Percentiles rank a stretch among this genome's conserved stretches.
Evolutionary conservation across 768 basidiomycete species (phyloP).

Genomic region (Leccinum sublutescens): DNA sequence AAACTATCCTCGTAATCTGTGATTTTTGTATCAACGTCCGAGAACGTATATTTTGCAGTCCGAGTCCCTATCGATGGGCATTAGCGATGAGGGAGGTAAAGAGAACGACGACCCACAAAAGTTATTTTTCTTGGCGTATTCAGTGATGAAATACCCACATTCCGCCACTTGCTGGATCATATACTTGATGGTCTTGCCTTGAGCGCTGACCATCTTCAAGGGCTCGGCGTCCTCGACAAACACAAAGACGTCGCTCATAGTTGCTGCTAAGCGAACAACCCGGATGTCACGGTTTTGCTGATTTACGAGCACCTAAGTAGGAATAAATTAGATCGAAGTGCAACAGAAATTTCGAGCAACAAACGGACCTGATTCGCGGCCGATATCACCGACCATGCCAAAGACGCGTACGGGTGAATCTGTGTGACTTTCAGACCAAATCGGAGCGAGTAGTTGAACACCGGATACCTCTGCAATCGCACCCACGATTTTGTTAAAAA

Average conservation of each 20-base stretch:
- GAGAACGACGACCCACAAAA: constrained; percentile 13
- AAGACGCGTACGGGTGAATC: constrained; percentile 19
- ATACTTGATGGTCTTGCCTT: constrained; percentile 5
- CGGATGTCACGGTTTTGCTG: constrained; percentile 17
- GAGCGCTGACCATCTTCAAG: constrained; percentile 11
- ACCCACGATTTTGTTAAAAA: constrained; percentile 13
- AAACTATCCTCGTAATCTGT: constrained; percentile 18
- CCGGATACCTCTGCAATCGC: constrained; percentile 14
- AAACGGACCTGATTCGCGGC: constrained; percentile 18
- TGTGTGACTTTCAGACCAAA: constrained; percentile 1
- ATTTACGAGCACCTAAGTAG: constrained; percentile 16
- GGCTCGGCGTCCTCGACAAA: constrained; percentile 13
- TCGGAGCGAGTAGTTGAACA: neutral
- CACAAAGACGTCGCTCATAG: constrained; percentile 12
- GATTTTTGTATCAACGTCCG: constrained; percentile 19
- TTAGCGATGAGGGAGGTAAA: neutral
- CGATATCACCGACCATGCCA: constrained; percentile 25
- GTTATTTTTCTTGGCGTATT: constrained; percentile 16
- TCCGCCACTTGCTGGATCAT: constrained; percentile 23
- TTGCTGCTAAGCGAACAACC: constrained; percentile 17
- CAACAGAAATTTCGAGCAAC: neutral
- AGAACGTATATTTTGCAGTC: constrained; percentile 17
- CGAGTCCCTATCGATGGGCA: constrained; percentile 9
- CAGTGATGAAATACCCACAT: constrained; percentile 25
- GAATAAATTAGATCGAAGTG: neutral